Conservation (phyloP, 2,329 filamentous ascomycete genomes). For the Xenoacremonium recifei region DNA sequence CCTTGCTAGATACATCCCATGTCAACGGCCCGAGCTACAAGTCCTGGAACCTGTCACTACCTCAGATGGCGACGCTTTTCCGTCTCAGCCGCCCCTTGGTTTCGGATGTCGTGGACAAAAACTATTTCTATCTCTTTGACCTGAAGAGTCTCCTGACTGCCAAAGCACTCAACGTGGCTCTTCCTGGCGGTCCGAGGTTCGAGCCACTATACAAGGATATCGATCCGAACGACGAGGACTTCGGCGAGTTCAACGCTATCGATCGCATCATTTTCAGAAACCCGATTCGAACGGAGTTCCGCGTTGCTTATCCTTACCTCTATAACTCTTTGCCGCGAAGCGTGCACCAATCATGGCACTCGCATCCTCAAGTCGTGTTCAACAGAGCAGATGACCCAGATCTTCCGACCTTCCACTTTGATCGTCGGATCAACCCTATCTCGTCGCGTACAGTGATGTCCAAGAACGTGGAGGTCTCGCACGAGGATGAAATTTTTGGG, state of each 20-base stretch:
- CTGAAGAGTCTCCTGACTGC: constrained; percentile 92
- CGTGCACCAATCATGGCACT: constrained; percentile 91
- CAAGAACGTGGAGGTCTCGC: constrained; percentile 87
- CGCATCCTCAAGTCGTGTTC: constrained; percentile 89
- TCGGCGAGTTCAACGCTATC: constrained; percentile 99
- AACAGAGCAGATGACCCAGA: constrained; percentile 83
- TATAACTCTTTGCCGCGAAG: constrained; percentile 97
- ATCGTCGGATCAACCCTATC: constrained; percentile 96
- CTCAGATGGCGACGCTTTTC: constrained; percentile 95
- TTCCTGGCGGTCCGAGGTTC: constrained; percentile 95
- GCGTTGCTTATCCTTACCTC: constrained; percentile 89
- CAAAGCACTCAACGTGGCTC: constrained; percentile 94
- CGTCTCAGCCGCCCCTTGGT: constrained; percentile 87
- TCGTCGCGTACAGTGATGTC: constrained; percentile 91
- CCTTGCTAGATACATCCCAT: constrained; percentile 85
- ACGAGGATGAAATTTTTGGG: constrained; percentile 93
- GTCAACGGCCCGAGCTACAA: constrained; percentile 98
- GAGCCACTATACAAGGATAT: constrained; percentile 98
- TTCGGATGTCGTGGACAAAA: constrained; percentile 90
- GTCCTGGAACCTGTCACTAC: constrained; percentile 86
- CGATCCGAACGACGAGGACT: constrained; percentile 97
- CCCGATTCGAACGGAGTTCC: constrained; percentile 91
- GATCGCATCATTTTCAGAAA: constrained; percentile 98
- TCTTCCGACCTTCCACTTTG: constrained; percentile 95
- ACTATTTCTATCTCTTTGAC: constrained; percentile 98